These are phyloP conservation scores for Silene noctiflora DNA, from an alignment of 179 eudicot species.

Conservation along the genomic window DNA sequence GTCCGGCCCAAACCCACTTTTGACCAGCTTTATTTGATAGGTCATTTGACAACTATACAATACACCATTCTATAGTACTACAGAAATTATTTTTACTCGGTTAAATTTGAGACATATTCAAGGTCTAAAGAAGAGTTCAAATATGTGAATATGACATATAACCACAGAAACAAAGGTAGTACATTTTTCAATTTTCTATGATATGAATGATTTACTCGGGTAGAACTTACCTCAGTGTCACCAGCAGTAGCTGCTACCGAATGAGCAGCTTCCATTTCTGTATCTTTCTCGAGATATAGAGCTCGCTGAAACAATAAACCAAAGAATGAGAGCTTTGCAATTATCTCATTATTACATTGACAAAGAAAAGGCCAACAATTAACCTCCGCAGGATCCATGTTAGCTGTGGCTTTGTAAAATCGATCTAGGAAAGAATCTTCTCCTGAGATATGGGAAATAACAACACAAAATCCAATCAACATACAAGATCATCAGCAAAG, in stretches of 20 bases:
- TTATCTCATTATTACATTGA: not conserved
- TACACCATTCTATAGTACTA: no score
- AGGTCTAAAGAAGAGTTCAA: no score
- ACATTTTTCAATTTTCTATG: not conserved
- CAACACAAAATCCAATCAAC: not conserved
- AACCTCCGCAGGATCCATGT: slow-evolving; percentile 74
- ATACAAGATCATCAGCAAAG: no score
- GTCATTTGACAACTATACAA: no score
- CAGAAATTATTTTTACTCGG: no score
- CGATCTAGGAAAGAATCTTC: slow-evolving; percentile 82
- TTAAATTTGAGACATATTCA: no score
- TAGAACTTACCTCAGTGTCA: slow-evolving; percentile 65
- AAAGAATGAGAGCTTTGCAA: not conserved
- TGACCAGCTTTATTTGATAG: no score
- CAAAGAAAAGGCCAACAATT: slow-evolving; percentile 10
- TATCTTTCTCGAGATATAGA: slow-evolving; percentile 71
- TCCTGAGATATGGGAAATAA: slow-evolving; percentile 34
- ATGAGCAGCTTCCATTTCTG: slow-evolving; percentile 96
- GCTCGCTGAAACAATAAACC: slow-evolving; percentile 62
- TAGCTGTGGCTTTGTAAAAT: slow-evolving; percentile 78
- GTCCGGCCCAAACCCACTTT: no score
- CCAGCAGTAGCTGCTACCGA: slow-evolving; percentile 93
- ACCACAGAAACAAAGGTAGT: not conserved
- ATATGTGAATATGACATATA: no score
- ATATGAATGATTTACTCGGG: not conserved